Base-by-base conservation (phyloP, 2,329 filamentous ascomycete genomes). In the Pyrenophora graminea region DNA sequence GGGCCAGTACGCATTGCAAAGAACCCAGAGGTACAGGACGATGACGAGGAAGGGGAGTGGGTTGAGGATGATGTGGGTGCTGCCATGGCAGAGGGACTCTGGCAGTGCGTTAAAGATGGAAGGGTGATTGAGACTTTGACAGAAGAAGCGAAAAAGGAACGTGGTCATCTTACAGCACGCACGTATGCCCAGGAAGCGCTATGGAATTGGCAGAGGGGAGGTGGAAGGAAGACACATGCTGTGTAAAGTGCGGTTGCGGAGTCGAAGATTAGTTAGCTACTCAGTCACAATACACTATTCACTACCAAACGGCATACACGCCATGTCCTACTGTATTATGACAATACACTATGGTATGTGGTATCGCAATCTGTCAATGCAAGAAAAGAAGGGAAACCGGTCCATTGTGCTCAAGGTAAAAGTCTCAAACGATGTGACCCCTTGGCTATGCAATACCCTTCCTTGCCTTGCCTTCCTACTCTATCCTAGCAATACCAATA, bases 151-250 rank as follows among this genome's bases (percentile, higher is more conserved):
- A 82, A 79, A 50, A 80, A 79, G 33, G 83, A 85, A 44, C 82
- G 81, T 53, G 85, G 85, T 31, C 92, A 97, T 78, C 78, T 88
- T 52, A 93, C 90, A 50, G 90, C 90, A 42, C 84, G 86, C 64
- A 87, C 88, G 0, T 96, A 92, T 79, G 92, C 93, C 9, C 86
- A 88, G 3, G 93, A 97, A 72, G 92, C 91, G 1, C 76, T 97
- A 13, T 97, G 93, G 92, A 73, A 96, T 55, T 92, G 90, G 90
- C 59, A 88, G 80, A 68, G 88, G 80, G 89, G 89, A 68, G 75
- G 86, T 76, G 78, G 83, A 71, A 74, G 81, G 77, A 76, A 81
- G 79, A 75, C 83, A 84, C 75, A 74, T 80, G 77, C 77, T 44
- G 71, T 73, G 21, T 78, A 52, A 67, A 38, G 18, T n/a, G 18